Evolutionary conservation across 768 basidiomycete species (phyloP).

Genomic region (Gloeostereum incarnatum): DNA sequence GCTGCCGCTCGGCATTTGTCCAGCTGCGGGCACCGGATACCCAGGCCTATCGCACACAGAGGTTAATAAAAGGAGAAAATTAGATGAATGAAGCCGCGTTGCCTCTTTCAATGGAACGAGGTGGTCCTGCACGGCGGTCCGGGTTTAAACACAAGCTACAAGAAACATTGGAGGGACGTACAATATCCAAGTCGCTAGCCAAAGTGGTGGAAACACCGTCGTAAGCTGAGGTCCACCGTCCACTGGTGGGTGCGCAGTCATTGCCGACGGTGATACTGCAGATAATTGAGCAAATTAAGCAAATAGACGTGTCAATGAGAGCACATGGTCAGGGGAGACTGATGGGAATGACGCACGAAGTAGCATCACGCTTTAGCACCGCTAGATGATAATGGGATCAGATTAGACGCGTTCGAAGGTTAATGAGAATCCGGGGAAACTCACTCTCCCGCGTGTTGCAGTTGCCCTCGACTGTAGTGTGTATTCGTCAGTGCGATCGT

Average conservation of each 20-base stretch:
- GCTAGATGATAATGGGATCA: no score
- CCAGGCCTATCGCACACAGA: constrained; percentile 30
- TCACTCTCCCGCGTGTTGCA: constrained; percentile 46
- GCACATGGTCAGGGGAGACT: background rate
- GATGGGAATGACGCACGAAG: background rate
- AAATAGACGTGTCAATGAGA: background rate
- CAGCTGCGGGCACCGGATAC: constrained; percentile 43
- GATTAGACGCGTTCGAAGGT: background rate
- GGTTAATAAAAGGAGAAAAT: background rate
- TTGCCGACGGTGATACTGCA: constrained; percentile 26
- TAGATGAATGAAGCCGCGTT: background rate
- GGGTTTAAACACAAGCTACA: background rate
- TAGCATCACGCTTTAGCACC: constrained; percentile 35
- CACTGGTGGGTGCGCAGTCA: constrained; percentile 34
- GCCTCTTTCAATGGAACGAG: constrained; percentile 47
- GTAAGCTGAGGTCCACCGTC: constrained; percentile 43
- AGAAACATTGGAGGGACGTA: constrained; percentile 13
- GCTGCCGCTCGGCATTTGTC: constrained; percentile 39
- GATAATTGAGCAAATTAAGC: background rate
- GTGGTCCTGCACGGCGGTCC: constrained; percentile 29
- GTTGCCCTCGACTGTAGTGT: constrained; percentile 31
- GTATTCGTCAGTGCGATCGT: background rate
- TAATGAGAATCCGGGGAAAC: constrained; percentile 5
- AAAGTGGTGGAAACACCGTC: constrained; percentile 33
- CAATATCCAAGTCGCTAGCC: constrained; percentile 42